These are phyloP conservation scores for Phytophthora sp. DNA, from an alignment of 352 stramenopile species.

Conservation along the genomic window DNA sequence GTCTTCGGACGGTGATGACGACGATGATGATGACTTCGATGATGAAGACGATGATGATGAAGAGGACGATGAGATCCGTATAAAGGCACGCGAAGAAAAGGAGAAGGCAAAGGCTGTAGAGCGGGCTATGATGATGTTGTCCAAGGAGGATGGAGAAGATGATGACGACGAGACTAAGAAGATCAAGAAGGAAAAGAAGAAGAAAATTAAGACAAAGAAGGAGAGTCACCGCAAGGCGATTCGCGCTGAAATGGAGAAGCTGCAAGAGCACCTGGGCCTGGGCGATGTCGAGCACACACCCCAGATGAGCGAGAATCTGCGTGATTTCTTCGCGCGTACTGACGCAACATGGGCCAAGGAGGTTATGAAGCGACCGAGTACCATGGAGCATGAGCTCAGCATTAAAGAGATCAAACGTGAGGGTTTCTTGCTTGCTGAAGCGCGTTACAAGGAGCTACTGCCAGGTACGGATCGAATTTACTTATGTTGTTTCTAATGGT, in stretches of 20 bases:
- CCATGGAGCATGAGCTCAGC: conserved; percentile 70
- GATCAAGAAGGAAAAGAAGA: conserved; percentile 67
- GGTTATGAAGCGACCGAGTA: conserved; percentile 65
- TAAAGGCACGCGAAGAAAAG: conserved; percentile 25
- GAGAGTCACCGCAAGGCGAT: conserved; percentile 70
- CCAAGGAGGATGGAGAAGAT: conserved; percentile 44
- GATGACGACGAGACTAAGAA: conserved; percentile 28
- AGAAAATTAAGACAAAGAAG: conserved; percentile 67
- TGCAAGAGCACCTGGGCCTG: conserved; percentile 80
- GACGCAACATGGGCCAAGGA: conserved; percentile 69
- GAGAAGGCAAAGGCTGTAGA: conserved; percentile 56
- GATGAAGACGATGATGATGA: conserved; percentile 50
- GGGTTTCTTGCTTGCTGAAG: conserved; percentile 74
- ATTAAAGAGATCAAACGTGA: conserved; percentile 90
- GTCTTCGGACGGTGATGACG: conserved; percentile 81
- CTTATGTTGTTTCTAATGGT: conserved; percentile 6
- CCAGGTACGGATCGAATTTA: conserved; percentile 47
- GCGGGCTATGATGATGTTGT: conserved; percentile 66
- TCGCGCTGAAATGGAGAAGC: conserved; percentile 83
- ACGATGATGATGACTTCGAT: conserved; percentile 69
- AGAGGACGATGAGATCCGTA: conserved; percentile 18
- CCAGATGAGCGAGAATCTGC: conserved; percentile 84
- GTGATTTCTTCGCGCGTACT: conserved; percentile 89
- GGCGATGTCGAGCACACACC: conserved; percentile 74
- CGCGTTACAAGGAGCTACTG: conserved; percentile 82